A percentile compares a stretch with the other conserved stretches of the same genome.
Conservation (phyloP, 768 basidiomycete genomes). For the Phaeotremella fagi region DNA sequence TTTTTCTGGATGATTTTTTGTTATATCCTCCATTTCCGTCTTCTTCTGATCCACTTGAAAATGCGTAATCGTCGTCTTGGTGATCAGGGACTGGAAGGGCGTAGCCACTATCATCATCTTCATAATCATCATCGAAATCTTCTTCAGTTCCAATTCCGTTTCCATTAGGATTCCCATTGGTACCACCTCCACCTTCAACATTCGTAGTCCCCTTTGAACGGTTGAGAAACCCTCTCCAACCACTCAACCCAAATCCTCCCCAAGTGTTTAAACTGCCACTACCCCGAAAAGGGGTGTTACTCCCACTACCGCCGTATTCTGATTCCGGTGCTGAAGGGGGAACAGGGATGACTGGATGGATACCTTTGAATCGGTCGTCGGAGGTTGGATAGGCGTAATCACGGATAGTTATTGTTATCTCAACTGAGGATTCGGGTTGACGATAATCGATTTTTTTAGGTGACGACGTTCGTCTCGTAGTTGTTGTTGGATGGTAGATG, state of each 20-base stretch:
- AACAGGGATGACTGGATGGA: constrained; percentile 1
- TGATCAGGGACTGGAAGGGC: constrained; percentile 1
- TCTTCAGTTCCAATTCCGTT: constrained; percentile 1
- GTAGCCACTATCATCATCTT: constrained; percentile 14
- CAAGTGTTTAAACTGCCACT: constrained; percentile 7
- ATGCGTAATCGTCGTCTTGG: constrained; percentile 16
- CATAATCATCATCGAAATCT: constrained; percentile 1
- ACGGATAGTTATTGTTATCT: constrained; percentile 16
- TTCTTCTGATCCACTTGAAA: constrained; percentile 11
- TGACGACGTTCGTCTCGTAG: too few species aligned
- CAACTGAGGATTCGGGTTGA: neutral
- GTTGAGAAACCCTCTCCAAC: constrained; percentile 21
- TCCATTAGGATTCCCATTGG: neutral
- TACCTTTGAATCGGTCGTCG: constrained; percentile 26
- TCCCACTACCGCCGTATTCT: neutral
- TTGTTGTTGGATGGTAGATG: neutral
- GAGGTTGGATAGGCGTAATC: constrained; percentile 30
- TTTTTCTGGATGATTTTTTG: neutral
- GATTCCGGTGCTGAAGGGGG: constrained; percentile 5
- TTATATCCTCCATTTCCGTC: neutral
- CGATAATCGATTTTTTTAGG: neutral
- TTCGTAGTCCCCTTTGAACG: too few species aligned
- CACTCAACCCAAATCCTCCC: constrained; percentile 25
- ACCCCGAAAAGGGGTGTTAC: neutral
- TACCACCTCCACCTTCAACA: too few species aligned